Conservation (phyloP, 768 basidiomycete genomes). For the Termitomyces heimii region DNA sequence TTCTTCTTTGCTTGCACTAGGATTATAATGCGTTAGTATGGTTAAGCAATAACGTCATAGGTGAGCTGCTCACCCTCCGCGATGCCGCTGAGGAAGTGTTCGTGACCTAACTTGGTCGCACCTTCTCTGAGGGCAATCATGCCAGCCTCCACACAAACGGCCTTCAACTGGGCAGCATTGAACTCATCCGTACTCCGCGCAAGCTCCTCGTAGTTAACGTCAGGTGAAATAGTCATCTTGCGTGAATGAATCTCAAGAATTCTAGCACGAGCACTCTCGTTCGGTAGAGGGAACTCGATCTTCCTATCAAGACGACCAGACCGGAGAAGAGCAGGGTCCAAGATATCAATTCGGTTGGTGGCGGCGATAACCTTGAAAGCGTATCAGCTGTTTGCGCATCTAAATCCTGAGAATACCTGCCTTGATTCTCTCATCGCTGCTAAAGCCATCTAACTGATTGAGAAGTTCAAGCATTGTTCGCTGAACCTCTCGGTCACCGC, state of each 20-base stretch:
- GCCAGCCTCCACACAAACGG: slow-evolving; percentile 98
- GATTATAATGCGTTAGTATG: slow-evolving; percentile 13
- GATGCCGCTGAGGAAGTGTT: slow-evolving; percentile 93
- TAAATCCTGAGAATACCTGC: slow-evolving; percentile 29
- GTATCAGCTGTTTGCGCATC: slow-evolving; percentile 5
- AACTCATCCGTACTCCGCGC: slow-evolving; percentile 98
- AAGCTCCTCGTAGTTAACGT: slow-evolving; percentile 96
- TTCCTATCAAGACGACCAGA: slow-evolving; percentile 97
- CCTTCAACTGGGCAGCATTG: slow-evolving; percentile 95
- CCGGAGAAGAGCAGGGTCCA: slow-evolving; percentile 96
- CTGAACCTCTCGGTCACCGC: slow-evolving; percentile 99
- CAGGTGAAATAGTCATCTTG: slow-evolving; percentile 84
- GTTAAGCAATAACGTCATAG: slow-evolving; percentile 1
- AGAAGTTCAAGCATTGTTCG: slow-evolving; percentile 98
- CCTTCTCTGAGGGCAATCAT: slow-evolving; percentile 98
- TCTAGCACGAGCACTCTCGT: slow-evolving; percentile 91
- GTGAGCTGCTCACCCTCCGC: slow-evolving; percentile 59
- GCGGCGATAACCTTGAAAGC: slow-evolving; percentile 86
- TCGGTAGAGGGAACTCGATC: slow-evolving; percentile 97
- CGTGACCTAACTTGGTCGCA: slow-evolving; percentile 81
- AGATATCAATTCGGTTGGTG: slow-evolving; percentile 97
- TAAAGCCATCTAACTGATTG: slow-evolving; percentile 97
- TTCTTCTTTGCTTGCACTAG: slow-evolving; percentile 99
- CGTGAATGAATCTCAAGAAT: slow-evolving; percentile 96
- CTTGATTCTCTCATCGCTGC: slow-evolving; percentile 96